Percentiles rank a stretch among this genome's conserved stretches.
These are phyloP conservation scores for Gracilaria gracilis DNA, from an alignment of 23 red algal genomes.

Conservation along the genomic window DNA sequence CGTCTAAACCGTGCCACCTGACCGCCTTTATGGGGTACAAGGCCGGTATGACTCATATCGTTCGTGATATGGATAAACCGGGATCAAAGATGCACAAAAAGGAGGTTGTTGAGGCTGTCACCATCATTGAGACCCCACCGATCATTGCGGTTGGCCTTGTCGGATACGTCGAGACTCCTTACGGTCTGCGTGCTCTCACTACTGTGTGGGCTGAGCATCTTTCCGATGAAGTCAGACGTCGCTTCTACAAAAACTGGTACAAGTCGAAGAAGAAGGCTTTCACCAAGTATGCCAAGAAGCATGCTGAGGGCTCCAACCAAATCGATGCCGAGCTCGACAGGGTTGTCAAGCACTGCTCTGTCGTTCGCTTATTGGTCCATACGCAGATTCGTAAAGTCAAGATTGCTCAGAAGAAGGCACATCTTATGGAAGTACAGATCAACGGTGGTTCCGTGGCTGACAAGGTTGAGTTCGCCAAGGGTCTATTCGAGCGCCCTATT, in stretches of 20 bases:
- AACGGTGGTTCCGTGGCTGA: slow-evolving; percentile 95
- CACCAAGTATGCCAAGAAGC: slow-evolving; percentile 95
- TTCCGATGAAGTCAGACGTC: slow-evolving; percentile 93
- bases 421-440: slow-evolving; percentile 98
- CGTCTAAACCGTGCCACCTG: slow-evolving; percentile 89
- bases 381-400: slow-evolving; percentile 96
- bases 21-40: slow-evolving; percentile 96
- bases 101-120: slow-evolving; percentile 96
- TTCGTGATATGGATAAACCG: slow-evolving; percentile 96
- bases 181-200: slow-evolving; percentile 91
- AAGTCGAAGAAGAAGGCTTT: slow-evolving; percentile 99
- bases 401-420: slow-evolving; percentile 97
- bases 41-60: slow-evolving; percentile 98
- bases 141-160: slow-evolving; percentile 93
- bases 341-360: slow-evolving; percentile 91
- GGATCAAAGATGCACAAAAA: slow-evolving; percentile 99
- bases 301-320: slow-evolving; percentile 77
- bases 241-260: slow-evolving; percentile 99
- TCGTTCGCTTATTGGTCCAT: slow-evolving; percentile 94
- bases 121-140: slow-evolving; percentile 93
- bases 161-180: slow-evolving; percentile 97
- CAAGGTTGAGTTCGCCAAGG: slow-evolving; percentile 93
- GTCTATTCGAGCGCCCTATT: slow-evolving; percentile 94
- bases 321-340: slow-evolving; percentile 82
- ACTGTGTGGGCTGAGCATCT: slow-evolving; percentile 99